These are phyloP conservation scores for Datisca glomerata DNA, from an alignment of 306 rosid genomes.

Conservation along the genomic window DNA sequence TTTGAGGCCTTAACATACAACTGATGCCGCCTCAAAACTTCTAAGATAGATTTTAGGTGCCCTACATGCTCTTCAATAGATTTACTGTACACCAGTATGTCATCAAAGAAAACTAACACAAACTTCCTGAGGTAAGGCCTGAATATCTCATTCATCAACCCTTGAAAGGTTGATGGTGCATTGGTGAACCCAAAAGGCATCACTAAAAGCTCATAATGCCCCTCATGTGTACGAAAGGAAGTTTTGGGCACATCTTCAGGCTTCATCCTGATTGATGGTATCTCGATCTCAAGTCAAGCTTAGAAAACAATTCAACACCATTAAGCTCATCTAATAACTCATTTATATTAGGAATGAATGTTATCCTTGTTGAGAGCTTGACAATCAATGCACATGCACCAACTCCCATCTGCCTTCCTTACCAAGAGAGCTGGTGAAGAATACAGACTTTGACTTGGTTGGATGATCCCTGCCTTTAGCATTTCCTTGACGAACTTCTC, in stretches of 20 bases:
- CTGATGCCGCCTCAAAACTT: neutral
- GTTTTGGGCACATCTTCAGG: too few species aligned
- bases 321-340: neutral
- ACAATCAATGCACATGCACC: neutral
- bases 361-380: neutral
- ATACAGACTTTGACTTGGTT: neutral
- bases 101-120: neutral
- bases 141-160: neutral
- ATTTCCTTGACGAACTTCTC: neutral
- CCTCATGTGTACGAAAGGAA: too few species aligned
- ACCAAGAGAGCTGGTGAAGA: neutral
- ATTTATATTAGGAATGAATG: neutral
- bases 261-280: neutral
- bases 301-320: neutral
- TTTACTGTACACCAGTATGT: neutral
- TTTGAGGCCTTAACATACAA: neutral
- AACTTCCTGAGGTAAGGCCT: neutral
- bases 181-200: neutral
- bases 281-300: neutral
- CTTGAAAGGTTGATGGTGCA: neutral
- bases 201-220: too few species aligned
- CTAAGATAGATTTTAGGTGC: neutral
- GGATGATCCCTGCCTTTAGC: neutral
- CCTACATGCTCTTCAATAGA: neutral
- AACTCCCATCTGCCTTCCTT: neutral